Base-by-base conservation (phyloP, 1,284 basidiomycete species). In the Ustilago sp. region DNA sequence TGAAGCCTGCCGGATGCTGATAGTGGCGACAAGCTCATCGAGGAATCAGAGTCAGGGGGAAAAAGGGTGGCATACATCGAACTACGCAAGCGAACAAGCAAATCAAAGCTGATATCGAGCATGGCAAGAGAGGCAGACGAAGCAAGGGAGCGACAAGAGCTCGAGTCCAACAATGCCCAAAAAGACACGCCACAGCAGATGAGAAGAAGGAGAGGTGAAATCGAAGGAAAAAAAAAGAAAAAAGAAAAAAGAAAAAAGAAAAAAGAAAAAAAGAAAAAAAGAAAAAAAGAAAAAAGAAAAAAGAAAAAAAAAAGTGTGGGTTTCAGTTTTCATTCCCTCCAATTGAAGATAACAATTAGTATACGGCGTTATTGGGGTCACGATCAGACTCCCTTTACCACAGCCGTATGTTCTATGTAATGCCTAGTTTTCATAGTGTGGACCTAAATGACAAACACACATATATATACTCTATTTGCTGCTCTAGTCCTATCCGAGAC, bases 11-110 rank as follows among this genome's bases (percentile, higher is more conserved):
- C 6, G 28, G 48, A 50, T 50, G 48, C 15, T 32, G 48, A 19
- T 19, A 19, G 9, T 39, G 34, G 34, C 52, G 32, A 35, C 52
- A 41, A 50, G 48, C 45, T 51, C 47, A 59, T 59, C 55, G 41
- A 36, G 41, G n/a, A 50, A 45, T 3, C 23, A 39, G 28, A 35
- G 55, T 19, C 54, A 43, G 56, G 48, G 47, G 63, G 32, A 39
- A 19, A 19, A 9, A 50, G 56, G 52, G 36, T 48, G 60, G 60
- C 43, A 62, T 62, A 52, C 51, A 45, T 54, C 36, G 39, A 34
- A 19, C 34, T 13, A 59, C 19, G 3, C 31, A 52, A 34, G 48
- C 51, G 50, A 61, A 61, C 59, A 52, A 61, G 59, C 59, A 52
- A 45, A 61, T 41, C 9, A 43, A 43, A 43, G 58, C 57, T 52